Conservation (phyloP, 345 rosid genomes). For the Crucihimalaya himalaica region DNA sequence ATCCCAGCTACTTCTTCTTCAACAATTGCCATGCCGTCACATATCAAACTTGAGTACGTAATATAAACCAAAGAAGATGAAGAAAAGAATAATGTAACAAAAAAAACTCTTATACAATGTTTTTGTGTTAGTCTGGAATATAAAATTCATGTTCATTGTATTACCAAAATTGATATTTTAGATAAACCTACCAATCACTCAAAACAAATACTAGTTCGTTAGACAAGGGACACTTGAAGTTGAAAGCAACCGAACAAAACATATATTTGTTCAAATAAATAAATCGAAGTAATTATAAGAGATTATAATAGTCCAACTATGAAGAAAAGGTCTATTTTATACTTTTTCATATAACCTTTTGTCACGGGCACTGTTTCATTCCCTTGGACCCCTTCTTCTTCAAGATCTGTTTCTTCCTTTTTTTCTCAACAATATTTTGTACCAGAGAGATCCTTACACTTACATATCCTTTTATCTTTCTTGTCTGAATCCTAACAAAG, state of each 20-base stretch:
- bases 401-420: slow-evolving; percentile 36
- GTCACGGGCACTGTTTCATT: slow-evolving; percentile 41
- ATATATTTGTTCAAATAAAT: too few species aligned
- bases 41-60: slow-evolving; percentile 10
- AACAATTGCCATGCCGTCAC: slow-evolving; percentile 10
- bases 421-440: slow-evolving; percentile 37
- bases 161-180: background rate
- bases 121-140: background rate
- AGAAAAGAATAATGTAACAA: background rate
- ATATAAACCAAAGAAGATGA: slow-evolving; percentile 4
- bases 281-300: too few species aligned
- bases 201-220: slow-evolving; percentile 31
- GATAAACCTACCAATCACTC: background rate
- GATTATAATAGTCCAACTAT: background rate
- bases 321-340: slow-evolving; percentile 31
- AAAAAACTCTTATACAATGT: background rate
- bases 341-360: slow-evolving; percentile 10
- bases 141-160: background rate
- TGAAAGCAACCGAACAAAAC: background rate
- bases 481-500: slow-evolving; percentile 22
- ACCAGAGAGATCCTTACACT: slow-evolving; percentile 14
- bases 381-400: slow-evolving; percentile 37
- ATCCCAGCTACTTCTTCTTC: background rate
- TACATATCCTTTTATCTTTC: slow-evolving; percentile 11
- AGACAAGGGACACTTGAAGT: slow-evolving; percentile 5